A percentile compares a stretch with the other conserved stretches of the same genome.
Evolutionary conservation across 78 protist genomes (phyloP).

Genomic region (Kipferlia bialata): DNA sequence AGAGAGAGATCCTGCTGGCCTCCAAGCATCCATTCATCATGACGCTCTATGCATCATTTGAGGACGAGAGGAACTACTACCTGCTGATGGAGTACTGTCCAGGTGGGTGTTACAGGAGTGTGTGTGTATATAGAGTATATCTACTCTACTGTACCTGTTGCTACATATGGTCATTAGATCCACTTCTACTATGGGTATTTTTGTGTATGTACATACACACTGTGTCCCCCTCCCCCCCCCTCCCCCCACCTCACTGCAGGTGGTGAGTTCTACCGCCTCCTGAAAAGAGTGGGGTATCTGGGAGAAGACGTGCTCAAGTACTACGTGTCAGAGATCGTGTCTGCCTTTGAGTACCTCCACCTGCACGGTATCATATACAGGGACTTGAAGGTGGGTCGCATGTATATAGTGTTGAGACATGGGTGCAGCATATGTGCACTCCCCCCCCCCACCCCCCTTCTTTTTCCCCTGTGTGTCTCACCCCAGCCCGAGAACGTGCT

Average conservation of each 20-base stretch:
- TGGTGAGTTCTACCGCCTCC: neutral
- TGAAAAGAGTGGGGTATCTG: neutral
- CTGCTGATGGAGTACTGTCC: neutral
- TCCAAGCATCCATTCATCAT: conserved; percentile 59
- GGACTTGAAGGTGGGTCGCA: conserved; percentile 29
- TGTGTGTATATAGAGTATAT: neutral
- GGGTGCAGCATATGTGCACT: too few relatives aligned
- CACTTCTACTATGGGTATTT: neutral
- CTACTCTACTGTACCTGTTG: neutral
- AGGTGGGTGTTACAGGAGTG: neutral
- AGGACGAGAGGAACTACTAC: conserved; percentile 15
- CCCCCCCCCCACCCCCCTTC: too few relatives aligned
- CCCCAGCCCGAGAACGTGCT: conserved; percentile 63
- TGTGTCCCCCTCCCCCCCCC: too few relatives aligned
- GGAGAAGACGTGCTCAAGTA: neutral
- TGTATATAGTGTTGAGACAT: too few relatives aligned
- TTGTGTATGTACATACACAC: neutral
- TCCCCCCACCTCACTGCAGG: too few relatives aligned
- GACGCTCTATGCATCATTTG: conserved; percentile 33
- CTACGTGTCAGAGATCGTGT: conserved; percentile 18
- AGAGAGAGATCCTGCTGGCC: conserved; percentile 49
- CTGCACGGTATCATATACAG: conserved; percentile 13
- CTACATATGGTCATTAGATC: neutral
- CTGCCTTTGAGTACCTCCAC: conserved; percentile 28
- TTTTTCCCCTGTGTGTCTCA: too few relatives aligned